Evolutionary conservation across 2,329 filamentous ascomycete genomes (phyloP), one percentile per base, ranked within the genome.

Genomic region (Scytalidium lignicola): DNA sequence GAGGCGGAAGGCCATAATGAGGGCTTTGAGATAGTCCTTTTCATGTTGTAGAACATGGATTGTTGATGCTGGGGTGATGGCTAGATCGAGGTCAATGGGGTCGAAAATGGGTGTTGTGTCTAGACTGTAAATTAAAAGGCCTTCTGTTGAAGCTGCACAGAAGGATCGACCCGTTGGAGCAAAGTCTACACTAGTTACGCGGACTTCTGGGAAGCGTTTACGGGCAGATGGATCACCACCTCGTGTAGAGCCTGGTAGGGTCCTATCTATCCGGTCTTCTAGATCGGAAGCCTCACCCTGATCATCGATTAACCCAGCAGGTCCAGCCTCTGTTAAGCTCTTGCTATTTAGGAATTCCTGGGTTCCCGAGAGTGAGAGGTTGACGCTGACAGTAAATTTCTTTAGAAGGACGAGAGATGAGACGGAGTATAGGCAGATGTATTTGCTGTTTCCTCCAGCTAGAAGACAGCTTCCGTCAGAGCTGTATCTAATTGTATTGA

Each of bases 271-370:
- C 8, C 91, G 83, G 55, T 92, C 86, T 65, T 96, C 92, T 13
- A 87, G 78, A 65, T 97, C 93, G 1, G 90, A 96, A 2, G 85
- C 87, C 64, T 96, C 91, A 37, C 88, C 90, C 62, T 87, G 82
- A 47, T 90, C 86, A 62, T 99, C 92, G 17, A 99, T 79, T n/a
- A 95, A 80, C 7, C 79, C 91, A 47, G 78, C 72, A 1, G 93
- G 88, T 1, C 93, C 93, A 13, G 88, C 92, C 70, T 97, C 93
- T 10, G 91, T 96, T 60, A 99, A 78, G 18, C 88, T 76, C 61
- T 86, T 89, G 72, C 90, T 96, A 76, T 96, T 97, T 56, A 99
- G 78, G 68, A 95, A 96, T 66, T 99, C 93, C 64, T 97, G 92
- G 1, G 93, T 99, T 43, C 93, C 93, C 18, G 95, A 91, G 2